Conservation (phyloP, 2,329 filamentous ascomycete genomes). For the Mycocentrospora acerina region DNA sequence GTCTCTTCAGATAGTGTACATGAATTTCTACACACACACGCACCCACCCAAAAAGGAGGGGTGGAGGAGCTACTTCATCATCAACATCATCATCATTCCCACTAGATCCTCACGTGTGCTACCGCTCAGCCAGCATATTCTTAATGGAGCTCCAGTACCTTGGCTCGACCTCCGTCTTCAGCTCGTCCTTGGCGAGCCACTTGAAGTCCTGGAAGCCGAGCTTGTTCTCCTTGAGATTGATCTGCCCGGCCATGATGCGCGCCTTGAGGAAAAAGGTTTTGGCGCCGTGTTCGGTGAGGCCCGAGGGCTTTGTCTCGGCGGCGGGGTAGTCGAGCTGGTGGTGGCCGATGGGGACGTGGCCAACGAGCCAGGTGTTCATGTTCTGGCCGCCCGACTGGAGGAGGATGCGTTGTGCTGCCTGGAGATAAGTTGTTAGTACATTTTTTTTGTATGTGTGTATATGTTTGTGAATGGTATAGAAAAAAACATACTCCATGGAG, state of each 20-base stretch:
- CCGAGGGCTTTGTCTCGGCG: conserved; percentile 13
- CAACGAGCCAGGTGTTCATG: conserved; percentile 99
- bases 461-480: not conserved
- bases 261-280: conserved; percentile 97
- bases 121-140: conserved; percentile 83
- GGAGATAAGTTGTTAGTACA: conserved; percentile 18
- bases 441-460: not conserved
- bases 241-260: conserved; percentile 96
- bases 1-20: too few species aligned
- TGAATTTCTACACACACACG: too few species aligned
- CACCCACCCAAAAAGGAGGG: too few species aligned
- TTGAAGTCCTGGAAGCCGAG: conserved; percentile 79
- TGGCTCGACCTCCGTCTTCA: conserved; percentile 64
- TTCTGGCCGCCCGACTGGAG: conserved; percentile 78
- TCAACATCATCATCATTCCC: too few species aligned
- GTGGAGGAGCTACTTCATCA: too few species aligned
- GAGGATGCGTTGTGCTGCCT: conserved; percentile 83
- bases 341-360: conserved; percentile 85
- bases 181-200: conserved; percentile 90
- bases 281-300: conserved; percentile 58
- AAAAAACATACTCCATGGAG: conserved; percentile 77
- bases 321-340: conserved; percentile 60
- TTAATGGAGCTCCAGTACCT: conserved; percentile 74
- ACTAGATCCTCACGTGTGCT: too few species aligned
- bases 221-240: conserved; percentile 70